Percentiles rank a stretch among this genome's conserved stretches.
phyloP scores from a whole-genome alignment of 306 rosid genomes.

The Medicago ruthenica region DNA sequence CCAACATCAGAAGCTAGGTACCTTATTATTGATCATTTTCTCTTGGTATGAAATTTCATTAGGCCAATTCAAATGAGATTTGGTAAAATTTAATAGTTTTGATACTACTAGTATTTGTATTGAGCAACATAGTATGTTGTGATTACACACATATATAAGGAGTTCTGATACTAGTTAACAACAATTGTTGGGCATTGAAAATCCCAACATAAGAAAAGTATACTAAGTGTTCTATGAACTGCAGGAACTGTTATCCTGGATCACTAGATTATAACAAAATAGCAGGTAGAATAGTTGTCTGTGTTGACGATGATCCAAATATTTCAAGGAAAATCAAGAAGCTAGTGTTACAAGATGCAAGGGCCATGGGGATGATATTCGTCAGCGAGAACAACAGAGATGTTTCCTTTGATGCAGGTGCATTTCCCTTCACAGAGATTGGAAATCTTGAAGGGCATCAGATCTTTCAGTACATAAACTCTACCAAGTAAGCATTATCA shows the following conservation, averaged over 20 bases:
- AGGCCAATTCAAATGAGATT: conserved; percentile 1
- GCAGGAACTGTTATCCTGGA: conserved; percentile 92
- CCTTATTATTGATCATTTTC: conserved; percentile 10
- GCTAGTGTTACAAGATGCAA: conserved; percentile 80
- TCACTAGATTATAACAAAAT: conserved; percentile 73
- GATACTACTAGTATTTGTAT: neutral
- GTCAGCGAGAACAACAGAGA: conserved; percentile 56
- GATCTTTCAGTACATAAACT: conserved; percentile 74
- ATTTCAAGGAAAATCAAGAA: conserved; percentile 72
- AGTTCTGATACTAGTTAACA: conserved; percentile 1
- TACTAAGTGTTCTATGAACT: conserved; percentile 28
- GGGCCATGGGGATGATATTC: conserved; percentile 76
- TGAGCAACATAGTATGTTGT: neutral
- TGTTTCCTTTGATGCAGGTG: conserved; percentile 74
- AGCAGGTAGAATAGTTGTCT: conserved; percentile 77
- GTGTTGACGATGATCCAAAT: conserved; percentile 57
- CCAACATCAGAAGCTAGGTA: conserved; percentile 94
- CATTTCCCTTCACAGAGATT: conserved; percentile 72
- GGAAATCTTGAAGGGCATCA: conserved; percentile 68
- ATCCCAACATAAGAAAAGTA: neutral
- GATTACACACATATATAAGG: neutral
- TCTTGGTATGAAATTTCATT: neutral
- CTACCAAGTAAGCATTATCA: conserved; percentile 70
- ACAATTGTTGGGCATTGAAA: neutral
- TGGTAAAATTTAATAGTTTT: neutral